Evolutionary conservation across 306 rosid species (phyloP).

Genomic region (Quercus robur): DNA sequence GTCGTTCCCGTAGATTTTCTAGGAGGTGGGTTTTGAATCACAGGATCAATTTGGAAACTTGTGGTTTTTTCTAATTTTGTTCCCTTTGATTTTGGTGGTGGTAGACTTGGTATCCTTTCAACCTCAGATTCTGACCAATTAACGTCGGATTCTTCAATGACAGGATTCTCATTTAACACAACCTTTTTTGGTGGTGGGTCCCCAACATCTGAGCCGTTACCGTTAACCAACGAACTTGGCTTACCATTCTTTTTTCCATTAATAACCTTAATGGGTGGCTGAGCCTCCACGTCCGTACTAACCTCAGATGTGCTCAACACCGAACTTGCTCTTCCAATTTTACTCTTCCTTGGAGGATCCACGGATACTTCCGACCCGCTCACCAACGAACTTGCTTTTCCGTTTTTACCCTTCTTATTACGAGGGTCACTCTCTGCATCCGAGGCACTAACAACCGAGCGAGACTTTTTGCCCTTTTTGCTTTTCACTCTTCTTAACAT

Average conservation of each 20-base stretch:
- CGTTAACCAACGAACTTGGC: constrained; percentile 4
- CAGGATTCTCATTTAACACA: constrained; percentile 4
- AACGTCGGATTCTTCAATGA: background rate
- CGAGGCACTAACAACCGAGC: constrained; percentile 31
- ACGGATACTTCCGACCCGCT: constrained; percentile 24
- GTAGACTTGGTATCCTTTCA: background rate
- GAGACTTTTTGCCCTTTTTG: background rate
- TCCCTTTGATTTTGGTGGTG: background rate
- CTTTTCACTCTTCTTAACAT: constrained; percentile 7
- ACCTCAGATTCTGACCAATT: background rate
- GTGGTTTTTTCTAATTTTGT: background rate
- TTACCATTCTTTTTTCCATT: background rate
- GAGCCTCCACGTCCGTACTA: background rate
- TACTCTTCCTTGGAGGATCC: constrained; percentile 2
- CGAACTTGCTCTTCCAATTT: constrained; percentile 9
- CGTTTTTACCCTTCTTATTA: constrained; percentile 6
- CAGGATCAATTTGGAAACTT: background rate
- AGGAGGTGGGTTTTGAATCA: background rate
- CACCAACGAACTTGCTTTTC: constrained; percentile 14
- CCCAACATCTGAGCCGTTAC: constrained; percentile 8
- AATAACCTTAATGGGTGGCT: constrained; percentile 2
- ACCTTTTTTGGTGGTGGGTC: constrained; percentile 3
- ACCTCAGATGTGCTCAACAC: background rate
- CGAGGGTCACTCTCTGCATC: constrained; percentile 2
- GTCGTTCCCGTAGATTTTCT: background rate